These are phyloP conservation scores for Dactylonectria estremocensis DNA, from an alignment of 2,329 filamentous ascomycete genomes.

Conservation along the genomic window DNA sequence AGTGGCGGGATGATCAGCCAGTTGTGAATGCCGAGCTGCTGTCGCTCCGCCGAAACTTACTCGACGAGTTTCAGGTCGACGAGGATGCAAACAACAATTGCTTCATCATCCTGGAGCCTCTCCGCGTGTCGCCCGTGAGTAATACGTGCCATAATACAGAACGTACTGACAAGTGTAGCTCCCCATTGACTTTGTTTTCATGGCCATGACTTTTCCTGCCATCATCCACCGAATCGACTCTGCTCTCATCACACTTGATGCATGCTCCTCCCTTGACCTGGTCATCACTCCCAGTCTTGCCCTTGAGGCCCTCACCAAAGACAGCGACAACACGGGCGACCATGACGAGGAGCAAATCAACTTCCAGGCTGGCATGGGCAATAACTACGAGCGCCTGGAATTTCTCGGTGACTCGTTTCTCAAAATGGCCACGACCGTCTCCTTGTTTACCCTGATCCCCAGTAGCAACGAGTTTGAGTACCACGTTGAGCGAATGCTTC, in stretches of 20 bases:
- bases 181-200: constrained; percentile 77
- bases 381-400: constrained; percentile 95
- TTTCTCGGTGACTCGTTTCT: constrained; percentile 95
- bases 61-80: constrained; percentile 77
- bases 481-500: constrained; percentile 90
- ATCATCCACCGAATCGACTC: constrained; percentile 89
- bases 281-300: constrained; percentile 78
- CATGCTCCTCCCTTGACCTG: constrained; percentile 76
- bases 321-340: constrained; percentile 87
- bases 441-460: constrained; percentile 83
- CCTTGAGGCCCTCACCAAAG: constrained; percentile 92
- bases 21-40: constrained; percentile 84
- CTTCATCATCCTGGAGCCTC: constrained; percentile 82
- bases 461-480: constrained; percentile 87
- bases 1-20: constrained; percentile 79
- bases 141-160: neutral
- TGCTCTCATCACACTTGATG: constrained; percentile 84
- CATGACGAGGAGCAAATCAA: constrained; percentile 77
- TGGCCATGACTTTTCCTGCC: constrained; percentile 83
- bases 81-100: constrained; percentile 63
- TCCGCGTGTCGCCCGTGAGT: constrained; percentile 83
- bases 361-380: constrained; percentile 88
- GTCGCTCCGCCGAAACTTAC: constrained; percentile 84
- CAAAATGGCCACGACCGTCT: constrained; percentile 95
- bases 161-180: constrained; percentile 64